Evolutionary conservation across 2,329 filamentous ascomycete genomes (phyloP).

Genomic region (Sporothrix humicola): DNA sequence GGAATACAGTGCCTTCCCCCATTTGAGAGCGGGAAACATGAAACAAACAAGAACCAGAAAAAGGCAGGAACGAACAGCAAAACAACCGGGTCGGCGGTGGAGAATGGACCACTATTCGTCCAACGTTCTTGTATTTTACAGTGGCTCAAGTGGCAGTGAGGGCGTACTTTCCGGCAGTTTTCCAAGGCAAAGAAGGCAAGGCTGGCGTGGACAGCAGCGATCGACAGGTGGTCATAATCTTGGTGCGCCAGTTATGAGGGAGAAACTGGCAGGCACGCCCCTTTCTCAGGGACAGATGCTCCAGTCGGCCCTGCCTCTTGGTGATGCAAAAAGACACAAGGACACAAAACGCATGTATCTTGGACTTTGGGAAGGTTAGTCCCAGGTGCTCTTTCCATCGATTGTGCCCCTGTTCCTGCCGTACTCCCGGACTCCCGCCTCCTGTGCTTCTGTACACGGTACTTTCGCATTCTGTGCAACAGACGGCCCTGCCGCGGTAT

Average conservation of each 20-base stretch:
- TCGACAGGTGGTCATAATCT: slow-evolving; percentile 28
- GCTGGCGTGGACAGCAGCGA: slow-evolving; percentile 22
- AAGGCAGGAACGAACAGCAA: slow-evolving; percentile 13
- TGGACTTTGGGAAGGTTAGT: slow-evolving; percentile 3
- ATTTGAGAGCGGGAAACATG: slow-evolving; percentile 5
- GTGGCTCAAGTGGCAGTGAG: background rate
- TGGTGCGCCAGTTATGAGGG: slow-evolving; percentile 9
- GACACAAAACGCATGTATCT: background rate
- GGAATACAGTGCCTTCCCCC: background rate
- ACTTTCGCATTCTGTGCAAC: background rate
- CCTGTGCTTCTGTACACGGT: background rate
- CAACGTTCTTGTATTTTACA: background rate
- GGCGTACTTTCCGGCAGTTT: slow-evolving; percentile 10
- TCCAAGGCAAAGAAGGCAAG: slow-evolving; percentile 27
- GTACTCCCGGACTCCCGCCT: slow-evolving; percentile 6
- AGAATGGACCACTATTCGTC: slow-evolving; percentile 6
- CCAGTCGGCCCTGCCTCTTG: background rate
- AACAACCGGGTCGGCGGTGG: slow-evolving; percentile 2
- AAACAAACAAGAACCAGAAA: slow-evolving; percentile 17
- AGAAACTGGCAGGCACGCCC: background rate
- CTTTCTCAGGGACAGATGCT: slow-evolving; percentile 6
- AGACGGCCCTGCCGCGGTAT: slow-evolving; percentile 7
- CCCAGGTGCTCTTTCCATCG: slow-evolving; percentile 5
- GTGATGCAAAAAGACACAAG: background rate
- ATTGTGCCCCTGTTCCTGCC: background rate